Base-by-base conservation (phyloP, 345 rosid genomes). In the Draba incana region DNA sequence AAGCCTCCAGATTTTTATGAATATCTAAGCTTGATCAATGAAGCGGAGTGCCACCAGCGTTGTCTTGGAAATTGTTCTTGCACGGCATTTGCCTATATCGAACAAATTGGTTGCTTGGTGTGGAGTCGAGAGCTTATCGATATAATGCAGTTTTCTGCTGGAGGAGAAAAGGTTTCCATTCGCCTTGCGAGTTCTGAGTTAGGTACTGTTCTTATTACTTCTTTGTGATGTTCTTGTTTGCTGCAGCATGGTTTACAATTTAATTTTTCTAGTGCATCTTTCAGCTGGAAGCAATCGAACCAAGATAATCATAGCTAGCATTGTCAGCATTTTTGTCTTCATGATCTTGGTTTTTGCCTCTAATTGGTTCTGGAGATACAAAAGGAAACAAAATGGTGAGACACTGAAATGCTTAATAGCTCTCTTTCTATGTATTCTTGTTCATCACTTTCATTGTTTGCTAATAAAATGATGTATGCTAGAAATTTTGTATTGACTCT, bases 21-120 rank as follows among this genome's bases (percentile, higher is more conserved):
- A 46, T 70, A 63, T 70, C n/a, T 56, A 28, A 70, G 61, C 43
- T 57, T 70, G 61, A 15, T 77, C 45, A 37, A 67, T 57, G 25
- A 23, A 31, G 41, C 14, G 10, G 77, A 72, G 6, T 68, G 74
- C 31, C 60, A 53, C 6, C 39, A 75, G 64, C 57, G 39, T 28
- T 75, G 75, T 41, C 69, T 68, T 42, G 64, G 70, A 13, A 77
- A 72, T 58, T 77, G 81, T 57, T 72, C 81, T 44, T 77, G 77
- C 31, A 41, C 14, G 13, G 77, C 77, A 11, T 76, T 48, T 65
- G 4, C 79, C n/a, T 69, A 50, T 33, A 31, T 69, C 16, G 56
- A 57, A 5, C 62, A 56, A 13, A 76, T 69, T 45, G 81, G 81
- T 8, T 77, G 81, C 41, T 39, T 72, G 45, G 73, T 72, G 12